phyloP scores from a whole-genome alignment of 345 rosid species.

The Cardamine occulta region DNA sequence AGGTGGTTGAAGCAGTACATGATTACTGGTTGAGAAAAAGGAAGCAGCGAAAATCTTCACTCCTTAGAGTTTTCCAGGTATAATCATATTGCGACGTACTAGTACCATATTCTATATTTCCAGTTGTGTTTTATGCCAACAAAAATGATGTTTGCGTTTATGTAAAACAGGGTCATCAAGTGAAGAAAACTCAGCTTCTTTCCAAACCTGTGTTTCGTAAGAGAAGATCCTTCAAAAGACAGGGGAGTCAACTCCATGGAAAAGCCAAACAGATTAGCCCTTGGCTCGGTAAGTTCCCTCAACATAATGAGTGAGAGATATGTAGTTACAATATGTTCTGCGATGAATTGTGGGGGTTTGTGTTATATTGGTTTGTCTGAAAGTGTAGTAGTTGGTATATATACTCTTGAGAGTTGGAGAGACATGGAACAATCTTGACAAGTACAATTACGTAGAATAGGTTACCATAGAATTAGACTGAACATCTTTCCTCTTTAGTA shows the following conservation, averaged over 20 bases:
- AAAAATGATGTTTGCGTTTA: constrained; percentile 14
- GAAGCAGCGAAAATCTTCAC: constrained; percentile 64
- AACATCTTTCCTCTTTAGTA: not conserved
- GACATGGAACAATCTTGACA: constrained; percentile 6
- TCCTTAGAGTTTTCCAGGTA: constrained; percentile 92
- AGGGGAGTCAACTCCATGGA: constrained; percentile 61
- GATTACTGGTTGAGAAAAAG: constrained; percentile 75
- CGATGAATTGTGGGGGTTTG: not conserved
- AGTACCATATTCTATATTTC: not conserved
- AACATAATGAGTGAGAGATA: not conserved
- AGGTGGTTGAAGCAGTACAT: constrained; percentile 71
- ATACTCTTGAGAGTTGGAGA: constrained; percentile 9
- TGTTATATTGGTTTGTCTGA: constrained; percentile 16
- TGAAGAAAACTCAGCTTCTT: constrained; percentile 61
- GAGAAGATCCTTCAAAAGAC: constrained; percentile 80
- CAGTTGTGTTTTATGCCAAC: not conserved
- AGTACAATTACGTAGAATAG: constrained; percentile 8
- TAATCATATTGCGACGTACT: not conserved
- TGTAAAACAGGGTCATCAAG: constrained; percentile 59
- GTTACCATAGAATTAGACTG: constrained; percentile 14
- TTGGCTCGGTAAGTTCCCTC: constrained; percentile 55
- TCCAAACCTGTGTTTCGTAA: constrained; percentile 71
- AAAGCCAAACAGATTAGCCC: constrained; percentile 67
- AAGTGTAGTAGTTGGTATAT: constrained; percentile 3
- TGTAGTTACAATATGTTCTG: not conserved